Percentiles rank a stretch among this genome's conserved stretches.
These are phyloP conservation scores for Teunomyces tritomae DNA, from an alignment of 805 yeast genomes.

Conservation along the genomic window DNA sequence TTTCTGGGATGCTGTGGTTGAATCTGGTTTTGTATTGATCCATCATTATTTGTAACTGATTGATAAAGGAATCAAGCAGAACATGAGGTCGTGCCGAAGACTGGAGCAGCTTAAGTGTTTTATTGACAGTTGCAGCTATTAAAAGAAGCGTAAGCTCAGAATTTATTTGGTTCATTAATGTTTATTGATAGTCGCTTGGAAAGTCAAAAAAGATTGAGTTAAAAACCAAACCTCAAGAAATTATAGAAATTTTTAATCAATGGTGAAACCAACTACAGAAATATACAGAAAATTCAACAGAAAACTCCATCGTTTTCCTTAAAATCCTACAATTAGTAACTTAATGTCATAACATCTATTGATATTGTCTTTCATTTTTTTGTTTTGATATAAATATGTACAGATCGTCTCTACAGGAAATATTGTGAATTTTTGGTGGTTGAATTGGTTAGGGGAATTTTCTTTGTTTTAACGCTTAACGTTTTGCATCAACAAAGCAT, in stretches of 20 bases:
- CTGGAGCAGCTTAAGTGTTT: conserved; percentile 5
- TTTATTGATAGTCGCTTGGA: not conserved
- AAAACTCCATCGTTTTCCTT: too few species aligned
- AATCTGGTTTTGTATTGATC: conserved; percentile 4
- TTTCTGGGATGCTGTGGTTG: conserved; percentile 1
- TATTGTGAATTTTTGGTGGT: not conserved
- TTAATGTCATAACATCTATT: not conserved
- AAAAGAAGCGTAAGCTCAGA: conserved; percentile 9
- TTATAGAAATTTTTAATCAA: not conserved
- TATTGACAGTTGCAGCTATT: conserved; percentile 11
- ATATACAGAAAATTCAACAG: too few species aligned
- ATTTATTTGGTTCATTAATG: conserved; percentile 4
- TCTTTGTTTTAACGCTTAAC: conserved; percentile 20
- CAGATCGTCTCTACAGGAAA: not conserved
- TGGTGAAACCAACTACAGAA: not conserved
- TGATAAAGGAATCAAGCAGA: conserved; percentile 6
- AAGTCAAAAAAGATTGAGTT: not conserved
- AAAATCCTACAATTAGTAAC: too few species aligned
- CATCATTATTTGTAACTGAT: conserved; percentile 6
- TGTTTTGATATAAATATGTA: not conserved
- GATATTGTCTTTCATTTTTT: not conserved
- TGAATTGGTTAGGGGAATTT: not conserved
- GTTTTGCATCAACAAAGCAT: conserved; percentile 74
- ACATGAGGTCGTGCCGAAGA: conserved; percentile 3
- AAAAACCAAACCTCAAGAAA: not conserved